Base-by-base conservation (phyloP, 257 asterid species). In the Solanum appendiculatum region DNA sequence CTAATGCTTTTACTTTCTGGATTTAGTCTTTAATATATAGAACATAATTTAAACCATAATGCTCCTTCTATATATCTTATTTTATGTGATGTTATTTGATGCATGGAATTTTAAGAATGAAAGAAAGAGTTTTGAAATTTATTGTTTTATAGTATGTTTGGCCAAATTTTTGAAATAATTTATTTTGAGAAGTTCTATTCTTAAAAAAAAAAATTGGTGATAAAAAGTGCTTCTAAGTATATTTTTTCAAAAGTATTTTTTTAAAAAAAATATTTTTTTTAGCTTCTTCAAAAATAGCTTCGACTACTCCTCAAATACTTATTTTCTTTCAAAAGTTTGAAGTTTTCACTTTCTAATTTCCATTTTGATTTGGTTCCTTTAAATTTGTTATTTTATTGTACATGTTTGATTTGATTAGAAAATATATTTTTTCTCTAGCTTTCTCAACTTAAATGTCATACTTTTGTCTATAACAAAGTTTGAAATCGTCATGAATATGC, bases 321-420 rank as follows among this genome's bases (percentile, higher is more conserved):
- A 51, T 51, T 20, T 54, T 54, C 11, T 54, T n/a, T 54, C 0
- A 54, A 54, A 54, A 54, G 11, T 54, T 54, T 0, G 0, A 51
- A 8, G 23, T 51, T 51, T 51, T 0, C 23, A 1, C 60, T 51
- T 51, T 16, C 3, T 51, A 51, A 51, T 51, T 16, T 51, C 23
- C 60, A 51, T 51, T 51, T 42, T 2, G 0, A 23, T 51, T 51
- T 51, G 60, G 60, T 51, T 51, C 1, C 58, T 51, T 51, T 51
- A 3, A 6, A 0, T 51, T 51, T 0, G 0, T 51, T 51, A 51
- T 51, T 6, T 0, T 51, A 51, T 51, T 6, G 23, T 51, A 1
- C 60, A 51, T 51, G 60, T 51, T 51, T 51, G 60, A 51, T 16
- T 51, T 51, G 0, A 51, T 51, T 46, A 46, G 54, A 46, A 48